Conservation (phyloP, 352 stramenopile genomes). For the Globisporangium echinulatum region DNA sequence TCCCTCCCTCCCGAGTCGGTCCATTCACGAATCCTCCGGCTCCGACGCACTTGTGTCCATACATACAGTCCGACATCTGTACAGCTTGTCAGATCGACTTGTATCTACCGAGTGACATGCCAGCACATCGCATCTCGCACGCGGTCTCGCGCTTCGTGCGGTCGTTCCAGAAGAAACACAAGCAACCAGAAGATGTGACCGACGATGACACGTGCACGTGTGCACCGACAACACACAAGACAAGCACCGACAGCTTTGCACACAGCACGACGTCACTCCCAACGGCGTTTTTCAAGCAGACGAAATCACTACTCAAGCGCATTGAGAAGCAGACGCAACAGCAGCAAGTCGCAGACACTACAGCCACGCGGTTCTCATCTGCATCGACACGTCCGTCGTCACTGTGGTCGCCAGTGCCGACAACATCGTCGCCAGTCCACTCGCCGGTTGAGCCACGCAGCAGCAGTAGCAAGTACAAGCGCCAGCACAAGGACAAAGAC, state of each 20-base stretch:
- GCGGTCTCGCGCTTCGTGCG: slow-evolving; percentile 30
- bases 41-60: no score
- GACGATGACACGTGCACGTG: no score
- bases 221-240: not conserved
- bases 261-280: slow-evolving; percentile 17
- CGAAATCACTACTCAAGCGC: slow-evolving; percentile 7
- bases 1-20: no score
- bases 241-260: slow-evolving; percentile 4
- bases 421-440: not conserved
- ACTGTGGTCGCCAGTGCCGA: slow-evolving; percentile 4
- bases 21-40: no score
- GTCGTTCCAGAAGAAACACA: slow-evolving; percentile 28
- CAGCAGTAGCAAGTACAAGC: slow-evolving; percentile 16
- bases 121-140: slow-evolving; percentile 32
- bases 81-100: no score
- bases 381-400: slow-evolving; percentile 1
- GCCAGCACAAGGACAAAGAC: slow-evolving; percentile 12
- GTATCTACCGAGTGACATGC: not conserved
- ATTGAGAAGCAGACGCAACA: not conserved
- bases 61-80: no score
- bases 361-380: slow-evolving; percentile 11
- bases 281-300: slow-evolving; percentile 26
- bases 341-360: not conserved
- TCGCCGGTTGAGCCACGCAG: slow-evolving; percentile 16
- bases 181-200: slow-evolving; percentile 5